Evolutionary conservation across 202 grass and related monocot genomes (phyloP).

Genomic region (Bolboschoenoplectus hybrid): DNA sequence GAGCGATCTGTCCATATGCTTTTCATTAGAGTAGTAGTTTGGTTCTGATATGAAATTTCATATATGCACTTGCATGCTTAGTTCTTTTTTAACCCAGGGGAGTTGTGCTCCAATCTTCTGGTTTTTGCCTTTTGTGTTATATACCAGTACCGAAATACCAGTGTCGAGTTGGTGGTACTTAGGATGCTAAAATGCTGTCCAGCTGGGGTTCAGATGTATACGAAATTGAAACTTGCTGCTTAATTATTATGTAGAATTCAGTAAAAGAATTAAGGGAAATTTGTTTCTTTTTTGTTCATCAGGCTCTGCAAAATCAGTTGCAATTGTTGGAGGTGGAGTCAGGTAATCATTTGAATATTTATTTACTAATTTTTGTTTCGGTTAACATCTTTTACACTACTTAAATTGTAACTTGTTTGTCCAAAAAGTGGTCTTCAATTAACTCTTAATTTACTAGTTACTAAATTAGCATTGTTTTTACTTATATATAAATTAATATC

Average conservation of each 20-base stretch:
- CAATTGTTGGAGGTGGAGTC: conserved; percentile 81
- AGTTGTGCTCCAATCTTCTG: neutral
- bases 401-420: neutral
- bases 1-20: neutral
- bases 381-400: neutral
- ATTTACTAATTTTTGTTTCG: neutral
- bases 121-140: neutral
- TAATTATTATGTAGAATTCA: conserved; percentile 17
- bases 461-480: neutral
- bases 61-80: neutral
- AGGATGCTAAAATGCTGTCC: neutral
- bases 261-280: neutral
- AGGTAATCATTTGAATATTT: conserved; percentile 45
- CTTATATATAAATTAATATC: neutral
- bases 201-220: neutral
- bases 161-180: neutral
- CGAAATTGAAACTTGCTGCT: neutral
- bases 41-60: neutral
- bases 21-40: neutral
- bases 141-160: conserved; percentile 6
- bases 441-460: neutral
- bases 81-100: neutral
- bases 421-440: neutral
- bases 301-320: conserved; percentile 63
- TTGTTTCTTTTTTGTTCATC: conserved; percentile 28